Evolutionary conservation across 495 filamentous ascomycete species (phyloP).

Genomic region (Acidomyces sp.): DNA sequence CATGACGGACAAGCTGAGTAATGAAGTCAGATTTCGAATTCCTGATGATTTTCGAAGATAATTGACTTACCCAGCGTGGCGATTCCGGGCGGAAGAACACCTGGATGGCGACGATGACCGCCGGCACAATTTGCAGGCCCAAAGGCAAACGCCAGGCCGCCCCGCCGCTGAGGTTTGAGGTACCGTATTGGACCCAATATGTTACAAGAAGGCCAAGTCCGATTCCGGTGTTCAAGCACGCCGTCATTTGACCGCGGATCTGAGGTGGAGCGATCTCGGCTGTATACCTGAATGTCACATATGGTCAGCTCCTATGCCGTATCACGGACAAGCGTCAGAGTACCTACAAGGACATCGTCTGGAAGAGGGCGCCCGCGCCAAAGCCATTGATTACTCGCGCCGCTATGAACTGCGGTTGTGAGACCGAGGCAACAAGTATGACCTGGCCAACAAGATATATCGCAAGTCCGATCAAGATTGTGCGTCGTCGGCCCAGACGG

Average conservation of each 20-base stretch:
- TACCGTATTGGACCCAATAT: neutral
- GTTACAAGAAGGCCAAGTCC: neutral
- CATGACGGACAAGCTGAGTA: constrained; percentile 37
- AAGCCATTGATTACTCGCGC: neutral
- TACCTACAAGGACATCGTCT: constrained; percentile 2
- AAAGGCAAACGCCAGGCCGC: constrained; percentile 5
- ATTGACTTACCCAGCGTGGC: constrained; percentile 36
- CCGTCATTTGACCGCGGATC: neutral
- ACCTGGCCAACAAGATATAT: neutral
- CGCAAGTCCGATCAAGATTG: neutral
- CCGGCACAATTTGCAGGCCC: constrained; percentile 7
- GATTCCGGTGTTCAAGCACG: neutral
- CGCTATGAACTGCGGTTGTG: neutral
- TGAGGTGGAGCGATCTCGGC: constrained; percentile 1
- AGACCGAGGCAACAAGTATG: neutral
- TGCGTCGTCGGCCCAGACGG: neutral
- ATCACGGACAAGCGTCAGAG: no score
- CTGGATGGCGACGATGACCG: neutral
- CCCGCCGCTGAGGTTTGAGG: neutral
- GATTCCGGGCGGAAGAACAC: constrained; percentile 36
- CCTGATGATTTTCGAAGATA: no score
- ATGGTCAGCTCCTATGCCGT: neutral
- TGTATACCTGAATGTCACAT: neutral
- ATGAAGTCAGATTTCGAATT: no score
- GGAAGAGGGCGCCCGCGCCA: constrained; percentile 1